These are phyloP conservation scores for Aspergillus sp. DNA, from an alignment of 2,329 filamentous ascomycete genomes.

Conservation along the genomic window DNA sequence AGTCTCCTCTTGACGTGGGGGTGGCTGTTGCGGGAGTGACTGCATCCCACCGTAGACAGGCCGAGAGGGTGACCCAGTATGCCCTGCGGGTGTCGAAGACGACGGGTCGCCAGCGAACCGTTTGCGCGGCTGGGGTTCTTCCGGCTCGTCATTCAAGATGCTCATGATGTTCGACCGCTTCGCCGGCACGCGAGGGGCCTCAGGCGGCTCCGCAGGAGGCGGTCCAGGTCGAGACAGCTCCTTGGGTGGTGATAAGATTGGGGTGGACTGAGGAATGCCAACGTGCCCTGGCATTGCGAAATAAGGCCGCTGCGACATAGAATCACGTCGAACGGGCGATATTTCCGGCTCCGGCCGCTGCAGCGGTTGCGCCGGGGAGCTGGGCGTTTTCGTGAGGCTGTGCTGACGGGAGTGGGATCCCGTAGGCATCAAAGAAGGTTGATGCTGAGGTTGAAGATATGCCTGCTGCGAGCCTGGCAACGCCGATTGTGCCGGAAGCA, in stretches of 20 bases:
- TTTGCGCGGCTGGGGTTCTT: constrained; percentile 50
- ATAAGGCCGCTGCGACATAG: constrained; percentile 37
- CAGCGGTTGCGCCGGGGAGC: constrained; percentile 35
- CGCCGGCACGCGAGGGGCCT: constrained; percentile 44
- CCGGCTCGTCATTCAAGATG: constrained; percentile 51
- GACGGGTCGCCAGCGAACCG: constrained; percentile 45
- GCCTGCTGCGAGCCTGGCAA: constrained; percentile 26
- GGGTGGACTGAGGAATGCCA: constrained; percentile 31
- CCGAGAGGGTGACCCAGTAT: constrained; percentile 27
- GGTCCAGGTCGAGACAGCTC: constrained; percentile 37
- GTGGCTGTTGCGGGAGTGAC: constrained; percentile 26
- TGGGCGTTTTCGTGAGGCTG: constrained; percentile 37
- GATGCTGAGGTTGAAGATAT: constrained; percentile 33
- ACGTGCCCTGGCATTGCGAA: constrained; percentile 29
- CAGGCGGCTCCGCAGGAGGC: constrained; percentile 33
- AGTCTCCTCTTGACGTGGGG: constrained; percentile 30
- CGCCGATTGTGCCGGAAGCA: constrained; percentile 21
- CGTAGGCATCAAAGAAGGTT: constrained; percentile 27
- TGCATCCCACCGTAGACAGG: constrained; percentile 29
- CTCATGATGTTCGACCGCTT: constrained; percentile 54
- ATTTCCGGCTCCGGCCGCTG: constrained; percentile 35
- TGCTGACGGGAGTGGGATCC: constrained; percentile 39
- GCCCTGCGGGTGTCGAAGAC: constrained; percentile 21
- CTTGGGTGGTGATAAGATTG: constrained; percentile 39
- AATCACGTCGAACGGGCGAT: constrained; percentile 39